A percentile compares a stretch with the other conserved stretches of the same genome.
Conservation (phyloP, 805 yeast genomes). For the Nakazawaea holstii region DNA sequence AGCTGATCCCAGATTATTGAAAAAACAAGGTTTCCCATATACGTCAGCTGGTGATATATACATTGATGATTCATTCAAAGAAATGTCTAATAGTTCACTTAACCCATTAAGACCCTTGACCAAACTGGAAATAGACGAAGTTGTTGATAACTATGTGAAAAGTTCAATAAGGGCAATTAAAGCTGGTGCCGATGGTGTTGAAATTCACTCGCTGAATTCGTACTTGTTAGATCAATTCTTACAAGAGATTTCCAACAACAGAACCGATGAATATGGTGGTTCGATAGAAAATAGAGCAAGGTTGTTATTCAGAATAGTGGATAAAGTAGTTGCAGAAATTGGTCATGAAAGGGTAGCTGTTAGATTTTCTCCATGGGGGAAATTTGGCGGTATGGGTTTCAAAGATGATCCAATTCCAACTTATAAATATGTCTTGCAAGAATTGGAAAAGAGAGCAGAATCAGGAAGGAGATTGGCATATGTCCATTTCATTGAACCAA, state of each 20-base stretch:
- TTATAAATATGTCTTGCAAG: conserved; percentile 24
- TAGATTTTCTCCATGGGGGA: conserved; percentile 32
- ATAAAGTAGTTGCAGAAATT: conserved; percentile 42
- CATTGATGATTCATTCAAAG: conserved; percentile 27
- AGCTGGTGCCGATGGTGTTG: conserved; percentile 38
- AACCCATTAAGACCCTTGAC: conserved; percentile 44
- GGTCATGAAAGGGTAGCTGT: conserved; percentile 42
- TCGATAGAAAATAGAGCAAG: conserved; percentile 37
- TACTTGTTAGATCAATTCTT: conserved; percentile 35
- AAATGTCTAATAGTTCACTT: conserved; percentile 27
- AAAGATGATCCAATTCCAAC: conserved; percentile 17
- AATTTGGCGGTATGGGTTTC: conserved; percentile 22
- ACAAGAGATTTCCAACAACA: conserved; percentile 27
- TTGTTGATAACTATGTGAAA: conserved; percentile 32
- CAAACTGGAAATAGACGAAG: conserved; percentile 34
- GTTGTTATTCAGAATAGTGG: conserved; percentile 42
- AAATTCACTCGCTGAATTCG: conserved; percentile 37
- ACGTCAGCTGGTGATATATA: conserved; percentile 36
- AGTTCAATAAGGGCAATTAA: conserved; percentile 37
- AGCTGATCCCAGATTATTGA: conserved; percentile 31
- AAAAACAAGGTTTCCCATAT: conserved; percentile 29
- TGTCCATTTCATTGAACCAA: conserved; percentile 31
- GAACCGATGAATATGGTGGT: conserved; percentile 41
- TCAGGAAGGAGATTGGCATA: conserved; percentile 30
- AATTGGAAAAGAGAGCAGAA: conserved; percentile 26